These are phyloP conservation scores for Trichoderma afroharzianum DNA, from an alignment of 2,329 filamentous ascomycete species.

Conservation along the genomic window DNA sequence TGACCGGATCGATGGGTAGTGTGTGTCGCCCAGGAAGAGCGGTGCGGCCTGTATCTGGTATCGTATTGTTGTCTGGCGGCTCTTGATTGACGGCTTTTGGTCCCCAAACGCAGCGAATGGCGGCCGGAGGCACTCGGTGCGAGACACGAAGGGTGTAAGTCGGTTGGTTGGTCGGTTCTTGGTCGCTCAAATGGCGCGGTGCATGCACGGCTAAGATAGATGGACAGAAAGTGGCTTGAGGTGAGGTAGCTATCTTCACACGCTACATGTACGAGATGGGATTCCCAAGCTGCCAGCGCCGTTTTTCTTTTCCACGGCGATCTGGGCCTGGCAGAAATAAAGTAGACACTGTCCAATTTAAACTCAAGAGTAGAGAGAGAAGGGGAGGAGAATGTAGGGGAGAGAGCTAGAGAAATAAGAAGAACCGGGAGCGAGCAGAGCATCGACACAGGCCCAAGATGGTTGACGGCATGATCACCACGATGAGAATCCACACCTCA, in stretches of 20 bases:
- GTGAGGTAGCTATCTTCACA: conserved; percentile 1
- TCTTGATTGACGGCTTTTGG: conserved; percentile 2
- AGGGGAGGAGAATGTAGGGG: background rate
- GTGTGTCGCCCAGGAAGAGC: background rate
- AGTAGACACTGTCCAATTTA: background rate
- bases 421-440: background rate
- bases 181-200: conserved; percentile 9
- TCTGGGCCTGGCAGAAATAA: background rate
- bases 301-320: background rate
- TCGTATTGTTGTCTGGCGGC: conserved; percentile 14
- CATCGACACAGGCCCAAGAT: background rate
- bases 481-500: conserved; percentile 2
- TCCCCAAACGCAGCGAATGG: conserved; percentile 15
- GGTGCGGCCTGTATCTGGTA: conserved; percentile 5
- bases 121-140: background rate
- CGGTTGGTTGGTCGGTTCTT: conserved; percentile 18
- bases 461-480: conserved; percentile 17
- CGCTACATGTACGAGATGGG: background rate
- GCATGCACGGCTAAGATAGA: conserved; percentile 16
- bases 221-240: conserved; percentile 9
- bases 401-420: background rate
- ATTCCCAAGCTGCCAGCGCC: background rate
- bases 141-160: conserved; percentile 21
- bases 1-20: background rate
- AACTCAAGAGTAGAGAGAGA: background rate